Conservation (phyloP, 352 stramenopile species). For the Sclerospora graminicola region DNA sequence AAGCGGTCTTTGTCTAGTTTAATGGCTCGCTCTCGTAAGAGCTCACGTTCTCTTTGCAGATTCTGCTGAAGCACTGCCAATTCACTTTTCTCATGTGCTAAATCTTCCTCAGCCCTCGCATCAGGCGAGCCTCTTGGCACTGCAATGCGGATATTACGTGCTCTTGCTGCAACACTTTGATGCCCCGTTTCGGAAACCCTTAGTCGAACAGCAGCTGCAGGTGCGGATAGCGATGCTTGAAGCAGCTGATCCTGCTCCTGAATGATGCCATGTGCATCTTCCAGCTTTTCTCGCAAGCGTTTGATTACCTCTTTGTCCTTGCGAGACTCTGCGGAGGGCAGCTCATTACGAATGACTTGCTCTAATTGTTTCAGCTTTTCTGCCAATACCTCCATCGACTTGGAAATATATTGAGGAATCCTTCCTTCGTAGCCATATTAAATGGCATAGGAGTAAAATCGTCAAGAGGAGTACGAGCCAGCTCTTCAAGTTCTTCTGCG, state of each 20-base stretch:
- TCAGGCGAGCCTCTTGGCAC: constrained; percentile 12
- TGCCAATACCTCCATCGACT: constrained; percentile 34
- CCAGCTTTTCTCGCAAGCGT: constrained; percentile 52
- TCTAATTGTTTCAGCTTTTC: constrained; percentile 48
- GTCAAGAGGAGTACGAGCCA: constrained; percentile 47
- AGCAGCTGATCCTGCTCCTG: constrained; percentile 59
- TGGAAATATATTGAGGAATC: constrained; percentile 41
- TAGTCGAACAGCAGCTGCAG: constrained; percentile 2
- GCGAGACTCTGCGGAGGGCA: constrained; percentile 21
- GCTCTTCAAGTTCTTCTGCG: constrained; percentile 33
- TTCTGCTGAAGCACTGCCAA: constrained; percentile 25
- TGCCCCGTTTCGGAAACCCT: constrained; percentile 1
- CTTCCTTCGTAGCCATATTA: constrained; percentile 53
- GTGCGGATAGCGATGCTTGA: constrained; percentile 38
- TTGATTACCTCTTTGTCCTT: constrained; percentile 34
- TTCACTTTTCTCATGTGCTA: constrained; percentile 25
- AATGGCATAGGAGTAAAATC: constrained; percentile 54
- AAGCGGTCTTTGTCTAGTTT: constrained; percentile 56
- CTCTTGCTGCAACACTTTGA: constrained; percentile 4
- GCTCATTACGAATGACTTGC: constrained; percentile 35
- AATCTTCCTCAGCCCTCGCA: constrained; percentile 18
- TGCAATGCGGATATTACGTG: background rate
- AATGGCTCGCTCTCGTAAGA: constrained; percentile 37
- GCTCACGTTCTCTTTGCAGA: constrained; percentile 30
- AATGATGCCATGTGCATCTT: constrained; percentile 52